phyloP scores from a whole-genome alignment of 1,139 yeast genomes.

The Kazachstania sp. region DNA sequence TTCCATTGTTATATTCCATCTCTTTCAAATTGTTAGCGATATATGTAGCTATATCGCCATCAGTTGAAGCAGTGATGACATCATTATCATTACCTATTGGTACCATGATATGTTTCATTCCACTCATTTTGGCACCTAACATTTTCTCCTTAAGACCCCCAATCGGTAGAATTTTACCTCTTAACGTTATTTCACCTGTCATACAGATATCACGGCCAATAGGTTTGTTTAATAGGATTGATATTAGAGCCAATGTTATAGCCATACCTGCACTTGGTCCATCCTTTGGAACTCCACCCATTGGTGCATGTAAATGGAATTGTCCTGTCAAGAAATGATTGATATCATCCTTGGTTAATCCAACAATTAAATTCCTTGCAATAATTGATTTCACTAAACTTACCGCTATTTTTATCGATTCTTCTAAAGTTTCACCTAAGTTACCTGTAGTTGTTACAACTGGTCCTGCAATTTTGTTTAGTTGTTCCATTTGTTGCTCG shows the following conservation, averaged over 20 bases:
- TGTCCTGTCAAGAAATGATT: conserved; percentile 88
- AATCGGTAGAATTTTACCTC: conserved; percentile 86
- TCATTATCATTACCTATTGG: conserved; percentile 89
- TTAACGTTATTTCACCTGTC: conserved; percentile 93
- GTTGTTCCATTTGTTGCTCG: not conserved
- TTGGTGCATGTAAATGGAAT: conserved; percentile 92
- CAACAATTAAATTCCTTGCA: conserved; percentile 26
- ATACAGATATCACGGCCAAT: conserved; percentile 77
- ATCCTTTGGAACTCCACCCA: conserved; percentile 94
- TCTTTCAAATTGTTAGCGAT: no score
- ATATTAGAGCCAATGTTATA: conserved; percentile 77
- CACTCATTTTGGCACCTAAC: conserved; percentile 91
- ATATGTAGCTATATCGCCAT: conserved; percentile 13
- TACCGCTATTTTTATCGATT: conserved; percentile 80
- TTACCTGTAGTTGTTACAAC: conserved; percentile 73
- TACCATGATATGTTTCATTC: conserved; percentile 79
- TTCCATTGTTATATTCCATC: not conserved
- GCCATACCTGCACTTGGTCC: conserved; percentile 99
- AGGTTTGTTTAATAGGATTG: conserved; percentile 67
- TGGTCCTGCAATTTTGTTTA: conserved; percentile 20
- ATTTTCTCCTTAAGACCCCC: conserved; percentile 93
- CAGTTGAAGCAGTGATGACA: conserved; percentile 43
- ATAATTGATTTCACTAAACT: conserved; percentile 60
- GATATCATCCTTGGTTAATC: conserved; percentile 48
- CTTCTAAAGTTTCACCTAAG: conserved; percentile 94